phyloP scores from a whole-genome alignment of 2,329 filamentous ascomycete genomes.

The Ophiostoma himal-ulmi region DNA sequence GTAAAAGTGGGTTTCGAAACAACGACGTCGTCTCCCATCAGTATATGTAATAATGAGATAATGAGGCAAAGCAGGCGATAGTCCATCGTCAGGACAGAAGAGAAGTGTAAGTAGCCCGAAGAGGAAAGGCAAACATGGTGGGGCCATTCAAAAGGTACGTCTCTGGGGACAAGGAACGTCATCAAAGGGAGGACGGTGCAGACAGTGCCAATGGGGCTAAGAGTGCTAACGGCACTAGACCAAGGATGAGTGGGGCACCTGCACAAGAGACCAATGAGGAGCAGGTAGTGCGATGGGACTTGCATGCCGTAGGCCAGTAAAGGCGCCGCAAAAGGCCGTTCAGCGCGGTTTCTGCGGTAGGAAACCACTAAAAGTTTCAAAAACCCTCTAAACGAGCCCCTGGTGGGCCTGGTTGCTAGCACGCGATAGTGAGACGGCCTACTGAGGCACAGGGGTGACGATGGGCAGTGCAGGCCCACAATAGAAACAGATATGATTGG shows the following conservation, averaged over 20 bases:
- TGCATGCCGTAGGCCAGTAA: not conserved
- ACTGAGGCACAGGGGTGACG: slow-evolving; percentile 1
- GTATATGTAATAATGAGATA: not conserved
- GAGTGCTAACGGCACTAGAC: slow-evolving; percentile 4
- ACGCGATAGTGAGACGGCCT: slow-evolving; percentile 4
- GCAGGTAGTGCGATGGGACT: not conserved
- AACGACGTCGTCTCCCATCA: not conserved
- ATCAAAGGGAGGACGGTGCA: slow-evolving; percentile 7
- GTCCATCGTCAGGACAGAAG: not conserved
- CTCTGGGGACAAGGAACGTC: not conserved
- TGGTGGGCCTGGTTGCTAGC: not conserved
- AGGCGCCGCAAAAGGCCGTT: not conserved
- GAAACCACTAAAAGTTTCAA: not conserved
- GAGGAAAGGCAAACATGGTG: slow-evolving; percentile 7
- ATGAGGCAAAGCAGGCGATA: slow-evolving; percentile 11
- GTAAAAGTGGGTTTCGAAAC: not conserved
- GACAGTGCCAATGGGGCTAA: slow-evolving; percentile 10
- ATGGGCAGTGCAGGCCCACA: slow-evolving; percentile 7
- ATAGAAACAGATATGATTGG: not conserved
- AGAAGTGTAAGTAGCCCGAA: slow-evolving; percentile 10
- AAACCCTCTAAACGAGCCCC: not conserved
- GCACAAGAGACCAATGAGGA: not conserved
- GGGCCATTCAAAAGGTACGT: not conserved
- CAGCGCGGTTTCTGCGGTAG: not conserved
- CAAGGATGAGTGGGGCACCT: not conserved